These are phyloP conservation scores for Pleochaeta shiraiana DNA, from an alignment of 2,329 filamentous ascomycete genomes.

Conservation along the genomic window DNA sequence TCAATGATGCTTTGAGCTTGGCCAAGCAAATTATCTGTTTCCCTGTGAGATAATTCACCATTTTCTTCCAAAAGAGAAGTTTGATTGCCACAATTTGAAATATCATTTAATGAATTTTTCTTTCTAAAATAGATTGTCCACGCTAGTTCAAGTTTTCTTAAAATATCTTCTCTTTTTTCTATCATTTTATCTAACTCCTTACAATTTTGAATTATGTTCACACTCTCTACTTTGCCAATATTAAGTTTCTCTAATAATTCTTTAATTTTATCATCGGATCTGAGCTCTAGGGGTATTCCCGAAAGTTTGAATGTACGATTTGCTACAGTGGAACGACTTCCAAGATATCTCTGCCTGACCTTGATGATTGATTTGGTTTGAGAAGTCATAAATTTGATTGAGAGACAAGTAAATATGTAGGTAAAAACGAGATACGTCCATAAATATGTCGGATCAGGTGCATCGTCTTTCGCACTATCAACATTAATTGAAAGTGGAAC, in stretches of 20 bases:
- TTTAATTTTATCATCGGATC: slow-evolving; percentile 66
- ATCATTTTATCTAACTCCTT: slow-evolving; percentile 56
- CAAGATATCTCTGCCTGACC: slow-evolving; percentile 74
- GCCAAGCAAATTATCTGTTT: slow-evolving; percentile 36
- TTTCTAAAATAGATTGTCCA: slow-evolving; percentile 60
- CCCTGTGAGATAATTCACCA: slow-evolving; percentile 25
- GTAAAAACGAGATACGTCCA: slow-evolving; percentile 94
- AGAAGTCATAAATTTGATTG: slow-evolving; percentile 60
- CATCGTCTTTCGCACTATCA: slow-evolving; percentile 5
- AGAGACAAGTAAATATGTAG: slow-evolving; percentile 71
- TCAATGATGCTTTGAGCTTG: slow-evolving; percentile 20
- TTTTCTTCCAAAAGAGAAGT: slow-evolving; percentile 18
- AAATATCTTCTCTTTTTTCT: slow-evolving; percentile 35
- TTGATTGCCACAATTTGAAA: slow-evolving; percentile 16
- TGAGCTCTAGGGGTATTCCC: slow-evolving; percentile 59
- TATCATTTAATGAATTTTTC: slow-evolving; percentile 24
- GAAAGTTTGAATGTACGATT: slow-evolving; percentile 85
- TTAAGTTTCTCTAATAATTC: slow-evolving; percentile 68
- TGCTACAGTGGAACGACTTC: slow-evolving; percentile 84
- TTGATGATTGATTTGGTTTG: slow-evolving; percentile 74
- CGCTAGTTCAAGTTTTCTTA: slow-evolving; percentile 59
- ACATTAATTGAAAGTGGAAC: slow-evolving; percentile 2
- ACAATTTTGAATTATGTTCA: slow-evolving; percentile 79
- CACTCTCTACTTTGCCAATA: slow-evolving; percentile 75
- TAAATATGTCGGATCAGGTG: slow-evolving; percentile 30